Percentiles rank a stretch among this genome's conserved stretches.
Conservation (phyloP, 208 protist species). For the Giardia muris region DNA sequence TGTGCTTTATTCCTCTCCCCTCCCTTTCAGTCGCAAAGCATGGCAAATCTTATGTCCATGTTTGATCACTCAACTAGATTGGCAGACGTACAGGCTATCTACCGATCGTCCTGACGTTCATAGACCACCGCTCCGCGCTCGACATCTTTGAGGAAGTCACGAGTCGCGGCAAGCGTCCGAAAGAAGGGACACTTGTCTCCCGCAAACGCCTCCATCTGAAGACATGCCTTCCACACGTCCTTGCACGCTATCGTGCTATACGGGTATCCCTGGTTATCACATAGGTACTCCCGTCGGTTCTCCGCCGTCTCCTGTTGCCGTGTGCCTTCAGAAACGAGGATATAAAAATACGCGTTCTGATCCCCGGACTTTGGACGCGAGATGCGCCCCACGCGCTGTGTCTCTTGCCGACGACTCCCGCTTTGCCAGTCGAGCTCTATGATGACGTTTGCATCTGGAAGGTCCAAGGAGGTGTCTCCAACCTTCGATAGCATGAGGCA, state of each 20-base stretch:
- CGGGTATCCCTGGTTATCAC: not conserved
- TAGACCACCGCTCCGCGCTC: too few relatives aligned
- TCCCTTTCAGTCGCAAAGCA: too few relatives aligned
- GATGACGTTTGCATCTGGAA: slow-evolving; percentile 22
- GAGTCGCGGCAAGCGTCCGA: too few relatives aligned
- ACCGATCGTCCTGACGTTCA: too few relatives aligned
- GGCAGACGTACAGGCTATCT: too few relatives aligned
- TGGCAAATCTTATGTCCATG: too few relatives aligned
- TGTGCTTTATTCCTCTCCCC: too few relatives aligned
- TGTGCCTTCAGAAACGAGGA: slow-evolving; percentile 21
- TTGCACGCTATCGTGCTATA: not conserved
- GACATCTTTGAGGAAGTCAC: too few relatives aligned
- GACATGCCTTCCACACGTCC: slow-evolving; percentile 3
- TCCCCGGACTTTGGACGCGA: not conserved
- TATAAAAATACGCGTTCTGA: slow-evolving; percentile 8
- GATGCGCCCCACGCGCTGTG: slow-evolving; percentile 19
- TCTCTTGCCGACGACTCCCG: not conserved
- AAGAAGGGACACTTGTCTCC: not conserved
- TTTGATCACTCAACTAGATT: too few relatives aligned
- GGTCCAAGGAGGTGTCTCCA: slow-evolving; percentile 16
- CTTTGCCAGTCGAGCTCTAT: slow-evolving; percentile 26
- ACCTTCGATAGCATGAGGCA: slow-evolving; percentile 17
- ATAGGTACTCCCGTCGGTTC: not conserved
- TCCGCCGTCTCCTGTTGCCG: not conserved
- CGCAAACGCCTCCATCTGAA: not conserved